phyloP scores from a whole-genome alignment of 228 moss, liverwort and hornwort genomes.

The Sphagnum fallax region DNA sequence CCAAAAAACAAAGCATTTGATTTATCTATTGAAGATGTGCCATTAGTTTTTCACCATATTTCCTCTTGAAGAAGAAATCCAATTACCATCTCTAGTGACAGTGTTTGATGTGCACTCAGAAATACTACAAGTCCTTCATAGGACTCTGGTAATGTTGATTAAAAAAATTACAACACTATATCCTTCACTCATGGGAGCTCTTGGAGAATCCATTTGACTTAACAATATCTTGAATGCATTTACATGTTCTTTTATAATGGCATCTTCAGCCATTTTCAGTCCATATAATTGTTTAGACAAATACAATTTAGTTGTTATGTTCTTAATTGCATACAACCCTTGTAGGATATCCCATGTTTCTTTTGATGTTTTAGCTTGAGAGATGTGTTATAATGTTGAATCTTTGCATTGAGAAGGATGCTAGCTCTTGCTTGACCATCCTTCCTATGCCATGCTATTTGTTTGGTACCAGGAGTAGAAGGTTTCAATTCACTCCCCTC shows the following conservation, averaged over 20 bases:
- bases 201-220: neutral
- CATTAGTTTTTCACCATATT: neutral
- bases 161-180: neutral
- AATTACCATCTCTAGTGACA: neutral
- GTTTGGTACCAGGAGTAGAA: neutral
- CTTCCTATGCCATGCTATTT: neutral
- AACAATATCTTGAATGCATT: neutral
- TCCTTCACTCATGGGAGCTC: neutral
- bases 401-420: neutral
- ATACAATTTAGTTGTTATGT: neutral
- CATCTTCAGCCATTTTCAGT: neutral
- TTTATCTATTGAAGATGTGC: too few relatives aligned
- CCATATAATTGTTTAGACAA: neutral
- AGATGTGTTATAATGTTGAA: neutral
- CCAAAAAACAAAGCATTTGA: too few relatives aligned
- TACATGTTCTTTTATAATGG: neutral
- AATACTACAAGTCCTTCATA: slow-evolving; percentile 2
- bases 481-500: slow-evolving; percentile 5
- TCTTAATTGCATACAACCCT: neutral
- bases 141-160: neutral
- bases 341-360: neutral
- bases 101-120: neutral
- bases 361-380: slow-evolving; percentile 1
- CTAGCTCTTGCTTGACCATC: slow-evolving; percentile 1
- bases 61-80: neutral